Conservation (phyloP, 495 filamentous ascomycete genomes). For the Amniculicola lignicola region DNA sequence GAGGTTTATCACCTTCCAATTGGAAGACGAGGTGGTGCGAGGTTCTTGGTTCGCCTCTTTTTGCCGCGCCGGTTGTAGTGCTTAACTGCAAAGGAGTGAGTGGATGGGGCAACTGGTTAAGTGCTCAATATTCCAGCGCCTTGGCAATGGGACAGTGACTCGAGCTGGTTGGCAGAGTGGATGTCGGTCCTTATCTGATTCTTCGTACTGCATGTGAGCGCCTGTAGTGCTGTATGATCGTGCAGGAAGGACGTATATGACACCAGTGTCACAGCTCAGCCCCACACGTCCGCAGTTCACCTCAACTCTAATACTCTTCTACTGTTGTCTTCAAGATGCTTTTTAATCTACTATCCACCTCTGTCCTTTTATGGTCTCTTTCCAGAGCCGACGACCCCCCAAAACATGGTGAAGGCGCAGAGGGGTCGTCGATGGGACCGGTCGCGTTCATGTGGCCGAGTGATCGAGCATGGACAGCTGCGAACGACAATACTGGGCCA, state of each 20-base stretch:
- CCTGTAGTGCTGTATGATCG: too few relatives aligned
- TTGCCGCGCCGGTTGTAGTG: too few relatives aligned
- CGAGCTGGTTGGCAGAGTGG: background rate
- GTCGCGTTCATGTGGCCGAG: constrained; percentile 55
- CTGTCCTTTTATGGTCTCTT: background rate
- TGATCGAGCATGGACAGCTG: constrained; percentile 48
- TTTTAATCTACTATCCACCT: background rate
- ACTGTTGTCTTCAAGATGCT: background rate
- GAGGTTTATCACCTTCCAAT: constrained; percentile 1
- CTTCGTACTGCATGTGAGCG: background rate
- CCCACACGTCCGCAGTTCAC: background rate
- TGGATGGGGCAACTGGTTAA: background rate
- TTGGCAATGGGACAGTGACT: constrained; percentile 2
- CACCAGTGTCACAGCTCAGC: background rate
- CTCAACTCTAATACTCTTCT: background rate
- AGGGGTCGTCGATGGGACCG: constrained; percentile 48
- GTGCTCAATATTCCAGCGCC: background rate
- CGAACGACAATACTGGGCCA: constrained; percentile 48
- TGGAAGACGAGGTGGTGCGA: background rate
- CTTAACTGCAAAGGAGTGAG: too few relatives aligned
- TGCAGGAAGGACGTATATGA: too few relatives aligned
- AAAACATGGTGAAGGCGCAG: constrained; percentile 32
- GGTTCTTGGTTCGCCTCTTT: too few relatives aligned
- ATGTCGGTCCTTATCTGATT: background rate
- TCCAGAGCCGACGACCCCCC: background rate